phyloP scores from a whole-genome alignment of 139 green algal genomes.

The Coccomyxa sp. region DNA sequence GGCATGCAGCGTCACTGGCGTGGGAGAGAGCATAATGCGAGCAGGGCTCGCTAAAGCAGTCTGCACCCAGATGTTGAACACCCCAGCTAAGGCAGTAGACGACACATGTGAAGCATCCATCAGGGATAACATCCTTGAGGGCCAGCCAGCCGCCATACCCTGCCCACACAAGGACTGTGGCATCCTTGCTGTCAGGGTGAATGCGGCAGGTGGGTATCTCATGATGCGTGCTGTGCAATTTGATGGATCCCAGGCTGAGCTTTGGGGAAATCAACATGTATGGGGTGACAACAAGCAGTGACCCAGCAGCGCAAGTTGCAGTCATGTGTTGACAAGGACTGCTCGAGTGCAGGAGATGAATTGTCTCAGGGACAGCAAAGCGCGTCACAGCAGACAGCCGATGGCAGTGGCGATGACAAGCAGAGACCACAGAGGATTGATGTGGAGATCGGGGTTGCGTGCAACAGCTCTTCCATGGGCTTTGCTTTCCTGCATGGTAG shows the following conservation, averaged over 20 bases:
- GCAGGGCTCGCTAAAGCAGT: conserved; percentile 43
- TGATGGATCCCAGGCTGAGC: background rate
- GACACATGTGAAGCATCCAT: conserved; percentile 4
- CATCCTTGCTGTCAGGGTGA: conserved; percentile 31
- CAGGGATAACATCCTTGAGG: background rate
- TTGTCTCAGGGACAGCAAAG: no score
- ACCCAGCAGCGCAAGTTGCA: background rate
- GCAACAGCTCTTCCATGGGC: conserved; percentile 38
- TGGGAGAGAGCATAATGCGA: conserved; percentile 67
- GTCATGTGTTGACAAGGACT: background rate
- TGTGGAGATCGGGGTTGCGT: background rate
- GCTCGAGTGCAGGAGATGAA: background rate
- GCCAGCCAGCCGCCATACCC: no score
- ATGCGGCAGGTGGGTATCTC: no score
- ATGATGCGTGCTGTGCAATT: background rate
- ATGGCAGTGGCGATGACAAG: no score
- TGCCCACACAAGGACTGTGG: conserved; percentile 27
- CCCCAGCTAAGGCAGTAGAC: background rate
- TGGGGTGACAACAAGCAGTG: background rate
- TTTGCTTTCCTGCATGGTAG: conserved; percentile 22
- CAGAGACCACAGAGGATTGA: background rate
- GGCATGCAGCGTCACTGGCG: conserved; percentile 60
- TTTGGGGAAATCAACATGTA: background rate
- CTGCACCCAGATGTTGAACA: no score
- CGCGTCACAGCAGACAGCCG: no score